Conservation (phyloP, 2,329 filamentous ascomycete species). For the Penicillium sp. region DNA sequence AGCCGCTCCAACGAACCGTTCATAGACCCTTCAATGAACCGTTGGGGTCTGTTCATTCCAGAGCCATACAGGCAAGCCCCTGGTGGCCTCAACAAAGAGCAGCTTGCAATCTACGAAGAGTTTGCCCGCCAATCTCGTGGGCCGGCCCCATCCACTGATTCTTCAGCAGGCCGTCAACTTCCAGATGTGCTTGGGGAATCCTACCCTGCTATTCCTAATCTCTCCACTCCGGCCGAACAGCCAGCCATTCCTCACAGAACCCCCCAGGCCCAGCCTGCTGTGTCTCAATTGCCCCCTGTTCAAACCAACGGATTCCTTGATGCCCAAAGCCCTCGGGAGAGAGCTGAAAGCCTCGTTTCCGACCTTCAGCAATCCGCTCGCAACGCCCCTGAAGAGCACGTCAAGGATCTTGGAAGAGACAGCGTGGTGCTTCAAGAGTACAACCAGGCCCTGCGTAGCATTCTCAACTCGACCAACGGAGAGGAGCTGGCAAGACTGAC, state of each 20-base stretch:
- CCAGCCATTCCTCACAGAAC: conserved; percentile 59
- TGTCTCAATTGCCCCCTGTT: conserved; percentile 32
- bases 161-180: conserved; percentile 58
- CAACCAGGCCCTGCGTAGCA: conserved; percentile 53
- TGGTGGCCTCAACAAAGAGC: conserved; percentile 79
- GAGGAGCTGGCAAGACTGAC: conserved; percentile 55
- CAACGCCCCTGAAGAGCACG: conserved; percentile 55
- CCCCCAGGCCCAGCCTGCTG: conserved; percentile 48
- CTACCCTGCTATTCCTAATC: conserved; percentile 56
- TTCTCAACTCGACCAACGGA: conserved; percentile 54
- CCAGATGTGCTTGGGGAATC: conserved; percentile 61
- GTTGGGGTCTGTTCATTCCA: conserved; percentile 91
- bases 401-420: conserved; percentile 54
- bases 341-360: conserved; percentile 52
- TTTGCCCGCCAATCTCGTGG: conserved; percentile 81
- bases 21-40: conserved; percentile 73
- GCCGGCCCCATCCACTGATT: conserved; percentile 52
- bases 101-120: conserved; percentile 94
- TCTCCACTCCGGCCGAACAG: conserved; percentile 60
- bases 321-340: conserved; percentile 50
- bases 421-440: conserved; percentile 57
- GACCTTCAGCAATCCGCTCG: conserved; percentile 56
- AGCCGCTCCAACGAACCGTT: conserved; percentile 79
- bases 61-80: conserved; percentile 86
- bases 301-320: conserved; percentile 58